Conservation (phyloP, 768 basidiomycete species). For the Solioccasus polychromus region DNA sequence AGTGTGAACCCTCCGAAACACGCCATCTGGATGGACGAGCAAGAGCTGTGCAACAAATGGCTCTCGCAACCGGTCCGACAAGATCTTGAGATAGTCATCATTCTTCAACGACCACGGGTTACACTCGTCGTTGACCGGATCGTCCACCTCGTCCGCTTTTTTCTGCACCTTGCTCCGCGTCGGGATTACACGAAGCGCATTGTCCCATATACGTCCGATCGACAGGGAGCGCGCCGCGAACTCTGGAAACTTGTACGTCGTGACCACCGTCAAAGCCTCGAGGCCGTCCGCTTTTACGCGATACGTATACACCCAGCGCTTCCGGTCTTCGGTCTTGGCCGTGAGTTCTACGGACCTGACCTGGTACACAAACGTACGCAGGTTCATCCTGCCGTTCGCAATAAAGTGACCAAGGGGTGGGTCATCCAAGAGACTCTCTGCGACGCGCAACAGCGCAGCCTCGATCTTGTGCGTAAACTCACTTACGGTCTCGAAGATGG, state of each 20-base stretch:
- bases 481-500: slow-evolving; percentile 14
- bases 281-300: slow-evolving; percentile 20
- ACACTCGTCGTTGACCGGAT: slow-evolving; percentile 1
- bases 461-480: slow-evolving; percentile 15
- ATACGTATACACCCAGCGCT: slow-evolving; percentile 16
- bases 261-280: slow-evolving; percentile 12
- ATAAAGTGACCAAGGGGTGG: slow-evolving; percentile 30
- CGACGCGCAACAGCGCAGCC: slow-evolving; percentile 11
- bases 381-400: slow-evolving; percentile 29
- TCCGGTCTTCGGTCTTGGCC: slow-evolving; percentile 8
- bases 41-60: slow-evolving; percentile 24
- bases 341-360: slow-evolving; percentile 13
- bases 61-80: slow-evolving; percentile 18
- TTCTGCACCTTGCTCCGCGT: neutral
- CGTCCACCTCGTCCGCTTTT: neutral
- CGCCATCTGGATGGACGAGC: slow-evolving; percentile 20
- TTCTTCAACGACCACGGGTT: slow-evolving; percentile 17
- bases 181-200: slow-evolving; percentile 11
- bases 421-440: slow-evolving; percentile 19
- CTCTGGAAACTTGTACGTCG: slow-evolving; percentile 11
- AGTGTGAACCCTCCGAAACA: slow-evolving; percentile 19
- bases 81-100: slow-evolving; percentile 1
- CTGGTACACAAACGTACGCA: slow-evolving; percentile 24
- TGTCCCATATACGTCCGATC: slow-evolving; percentile 26
- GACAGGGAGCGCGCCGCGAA: slow-evolving; percentile 8